Conservation (phyloP, 805 yeast genomes). For the Candida pseudoglaebosa region DNA sequence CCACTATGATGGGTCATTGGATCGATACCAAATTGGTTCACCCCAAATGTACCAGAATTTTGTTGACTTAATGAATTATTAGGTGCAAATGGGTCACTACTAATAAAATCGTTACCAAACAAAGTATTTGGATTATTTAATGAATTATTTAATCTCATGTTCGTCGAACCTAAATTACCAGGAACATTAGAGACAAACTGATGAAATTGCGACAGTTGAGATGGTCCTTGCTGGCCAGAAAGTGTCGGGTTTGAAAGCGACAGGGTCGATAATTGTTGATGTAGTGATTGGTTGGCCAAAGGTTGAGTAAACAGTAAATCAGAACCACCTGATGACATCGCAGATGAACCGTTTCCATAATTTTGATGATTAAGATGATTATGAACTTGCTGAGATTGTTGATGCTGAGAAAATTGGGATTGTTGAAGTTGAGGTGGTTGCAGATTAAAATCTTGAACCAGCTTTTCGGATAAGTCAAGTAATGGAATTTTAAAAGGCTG, state of each 20-base stretch:
- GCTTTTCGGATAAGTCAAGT: conserved; percentile 25
- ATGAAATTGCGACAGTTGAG: conserved; percentile 24
- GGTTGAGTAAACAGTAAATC: conserved; percentile 7
- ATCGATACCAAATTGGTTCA: conserved; percentile 27
- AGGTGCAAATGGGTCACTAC: conserved; percentile 16
- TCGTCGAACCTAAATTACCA: conserved; percentile 24
- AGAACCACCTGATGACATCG: conserved; percentile 4
- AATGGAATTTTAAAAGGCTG: conserved; percentile 63
- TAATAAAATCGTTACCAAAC: conserved; percentile 22
- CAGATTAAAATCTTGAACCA: conserved; percentile 5
- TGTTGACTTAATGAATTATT: conserved; percentile 9
- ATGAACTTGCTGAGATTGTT: conserved; percentile 5
- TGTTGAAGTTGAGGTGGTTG: conserved; percentile 4
- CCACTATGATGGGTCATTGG: conserved; percentile 11
- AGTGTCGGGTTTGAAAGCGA: conserved; percentile 7
- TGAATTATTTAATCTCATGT: conserved; percentile 18
- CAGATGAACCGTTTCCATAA: conserved; percentile 2
- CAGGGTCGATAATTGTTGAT: conserved; percentile 8
- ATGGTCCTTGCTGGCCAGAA: conserved; percentile 1
- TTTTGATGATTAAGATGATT: conserved; percentile 1
- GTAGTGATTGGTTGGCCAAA: conserved; percentile 7
- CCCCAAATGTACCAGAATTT: conserved; percentile 8
- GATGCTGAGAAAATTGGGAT: conserved; percentile 2
- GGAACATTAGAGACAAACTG: conserved; percentile 22
- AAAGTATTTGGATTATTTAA: conserved; percentile 15